These are phyloP conservation scores for Terana coerulea DNA, from an alignment of 768 basidiomycete species.

Conservation along the genomic window DNA sequence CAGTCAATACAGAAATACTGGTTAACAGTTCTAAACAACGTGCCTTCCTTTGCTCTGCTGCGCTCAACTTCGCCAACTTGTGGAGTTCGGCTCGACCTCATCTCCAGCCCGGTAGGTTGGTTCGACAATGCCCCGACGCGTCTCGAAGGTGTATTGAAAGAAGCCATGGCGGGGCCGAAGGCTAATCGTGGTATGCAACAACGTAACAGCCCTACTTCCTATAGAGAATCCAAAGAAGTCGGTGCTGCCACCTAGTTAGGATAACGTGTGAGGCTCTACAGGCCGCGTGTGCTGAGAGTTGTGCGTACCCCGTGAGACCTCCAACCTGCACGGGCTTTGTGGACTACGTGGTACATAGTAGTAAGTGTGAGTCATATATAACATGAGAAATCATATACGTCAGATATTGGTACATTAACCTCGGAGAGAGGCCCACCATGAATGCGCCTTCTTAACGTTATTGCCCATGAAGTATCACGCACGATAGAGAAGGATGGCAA, in stretches of 20 bases:
- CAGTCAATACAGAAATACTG: too few species aligned
- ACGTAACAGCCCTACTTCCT: slow-evolving; percentile 72
- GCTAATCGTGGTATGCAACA: slow-evolving; percentile 75
- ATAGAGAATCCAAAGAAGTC: slow-evolving; percentile 90
- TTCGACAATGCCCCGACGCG: slow-evolving; percentile 63
- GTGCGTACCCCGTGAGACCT: slow-evolving; percentile 22
- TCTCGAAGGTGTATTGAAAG: slow-evolving; percentile 59
- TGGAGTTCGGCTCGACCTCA: slow-evolving; percentile 75
- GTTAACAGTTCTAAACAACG: slow-evolving; percentile 4
- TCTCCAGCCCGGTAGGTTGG: slow-evolving; percentile 69
- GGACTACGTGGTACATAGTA: slow-evolving; percentile 69
- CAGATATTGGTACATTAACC: slow-evolving; percentile 5
- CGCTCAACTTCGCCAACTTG: slow-evolving; percentile 63
- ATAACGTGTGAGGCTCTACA: background rate
- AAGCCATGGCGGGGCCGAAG: slow-evolving; percentile 84
- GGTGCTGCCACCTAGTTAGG: slow-evolving; percentile 56
- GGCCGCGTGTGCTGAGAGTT: too few species aligned
- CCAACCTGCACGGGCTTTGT: slow-evolving; percentile 57
- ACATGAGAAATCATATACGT: slow-evolving; percentile 10
- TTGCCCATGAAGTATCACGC: slow-evolving; percentile 57
- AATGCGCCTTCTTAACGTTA: slow-evolving; percentile 47
- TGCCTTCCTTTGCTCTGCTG: slow-evolving; percentile 86
- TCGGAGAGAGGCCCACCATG: slow-evolving; percentile 49
- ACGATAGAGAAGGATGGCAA: slow-evolving; percentile 54
- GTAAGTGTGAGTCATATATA: slow-evolving; percentile 60